These are phyloP conservation scores for Rhizophagus sp. DNA, from an alignment of 192 early-diverging fungal genomes.

Conservation along the genomic window DNA sequence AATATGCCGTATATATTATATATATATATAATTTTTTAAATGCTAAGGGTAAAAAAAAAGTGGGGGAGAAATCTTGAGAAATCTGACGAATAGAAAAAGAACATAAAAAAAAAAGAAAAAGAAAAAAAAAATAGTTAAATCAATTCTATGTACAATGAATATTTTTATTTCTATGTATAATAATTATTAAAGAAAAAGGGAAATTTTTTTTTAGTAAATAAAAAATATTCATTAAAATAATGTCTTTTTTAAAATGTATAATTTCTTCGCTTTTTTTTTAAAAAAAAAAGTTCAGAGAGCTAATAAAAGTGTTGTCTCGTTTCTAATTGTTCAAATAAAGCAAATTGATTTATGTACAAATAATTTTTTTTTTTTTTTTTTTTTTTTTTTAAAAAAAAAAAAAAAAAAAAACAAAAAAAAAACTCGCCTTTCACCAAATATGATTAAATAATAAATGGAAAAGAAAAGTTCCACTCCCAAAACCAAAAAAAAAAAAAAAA, in stretches of 20 bases:
- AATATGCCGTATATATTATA: no score
- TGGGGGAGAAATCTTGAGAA: no score
- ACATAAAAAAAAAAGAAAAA: not conserved
- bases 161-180: not conserved
- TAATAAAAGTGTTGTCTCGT: no score
- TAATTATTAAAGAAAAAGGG: no score
- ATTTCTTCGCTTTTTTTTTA: no score
- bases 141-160: not conserved
- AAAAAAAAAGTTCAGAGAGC: no score
- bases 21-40: no score
- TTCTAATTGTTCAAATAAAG: not conserved
- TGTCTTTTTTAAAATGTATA: no score
- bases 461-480: no score
- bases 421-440: not conserved
- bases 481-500: no score
- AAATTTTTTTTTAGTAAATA: not conserved
- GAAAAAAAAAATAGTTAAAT: not conserved
- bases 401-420: not conserved
- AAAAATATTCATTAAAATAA: not conserved
- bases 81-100: not conserved
- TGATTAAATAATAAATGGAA: no score
- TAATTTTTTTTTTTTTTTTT: not conserved
- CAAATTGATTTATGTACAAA: not conserved
- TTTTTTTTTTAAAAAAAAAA: not conserved
- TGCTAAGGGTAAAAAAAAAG: no score